A percentile compares a stretch with the other conserved stretches of the same genome.
These are phyloP conservation scores for Eucalyptus lansdowneana DNA, from an alignment of 345 rosid species.

Conservation along the genomic window DNA sequence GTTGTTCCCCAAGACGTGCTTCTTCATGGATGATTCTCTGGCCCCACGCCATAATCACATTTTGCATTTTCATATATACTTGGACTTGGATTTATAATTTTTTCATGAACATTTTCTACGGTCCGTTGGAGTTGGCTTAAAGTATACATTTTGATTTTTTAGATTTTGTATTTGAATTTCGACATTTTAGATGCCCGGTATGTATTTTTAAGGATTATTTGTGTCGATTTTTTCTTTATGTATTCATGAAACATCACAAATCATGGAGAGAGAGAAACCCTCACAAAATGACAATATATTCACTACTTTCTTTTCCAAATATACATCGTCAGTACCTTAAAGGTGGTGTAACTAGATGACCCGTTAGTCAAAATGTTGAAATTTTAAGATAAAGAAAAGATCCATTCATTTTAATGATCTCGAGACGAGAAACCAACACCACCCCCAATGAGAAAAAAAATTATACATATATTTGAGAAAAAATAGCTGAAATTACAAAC, in stretches of 20 bases:
- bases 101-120: background rate
- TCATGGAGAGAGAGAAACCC: background rate
- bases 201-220: background rate
- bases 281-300: background rate
- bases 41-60: background rate
- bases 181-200: background rate
- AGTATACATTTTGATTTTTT: background rate
- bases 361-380: constrained; percentile 8
- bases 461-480: background rate
- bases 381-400: background rate
- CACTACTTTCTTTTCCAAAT: constrained; percentile 1
- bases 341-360: constrained; percentile 11
- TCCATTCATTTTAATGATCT: constrained; percentile 3
- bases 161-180: background rate
- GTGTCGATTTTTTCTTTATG: background rate
- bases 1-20: background rate
- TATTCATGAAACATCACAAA: background rate
- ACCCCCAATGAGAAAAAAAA: constrained; percentile 5
- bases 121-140: background rate
- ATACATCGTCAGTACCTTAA: background rate
- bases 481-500: no score
- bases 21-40: constrained; percentile 10
- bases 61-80: background rate
- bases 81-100: background rate
- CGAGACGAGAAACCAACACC: constrained; percentile 20